Conservation (phyloP, 2,329 filamentous ascomycete species). For the Paecilomyces dactylethromorphus region DNA sequence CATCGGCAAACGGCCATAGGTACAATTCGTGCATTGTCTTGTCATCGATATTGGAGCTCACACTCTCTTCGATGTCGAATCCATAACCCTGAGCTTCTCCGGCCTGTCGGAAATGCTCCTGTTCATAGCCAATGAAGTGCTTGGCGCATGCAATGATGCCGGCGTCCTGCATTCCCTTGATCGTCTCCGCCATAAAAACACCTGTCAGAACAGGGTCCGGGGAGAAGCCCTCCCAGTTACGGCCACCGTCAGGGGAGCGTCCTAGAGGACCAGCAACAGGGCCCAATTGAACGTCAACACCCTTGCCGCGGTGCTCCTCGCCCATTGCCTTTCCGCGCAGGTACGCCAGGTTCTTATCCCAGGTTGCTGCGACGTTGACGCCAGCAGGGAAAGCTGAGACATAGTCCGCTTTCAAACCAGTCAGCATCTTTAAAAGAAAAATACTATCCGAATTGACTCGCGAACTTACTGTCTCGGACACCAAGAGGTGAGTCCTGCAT, state of each 20-base stretch:
- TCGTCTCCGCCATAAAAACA: conserved; percentile 62
- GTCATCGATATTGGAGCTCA: conserved; percentile 58
- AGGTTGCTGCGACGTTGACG: conserved; percentile 75
- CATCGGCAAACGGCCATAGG: conserved; percentile 63
- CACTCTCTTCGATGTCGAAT: conserved; percentile 55
- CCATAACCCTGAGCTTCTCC: conserved; percentile 54
- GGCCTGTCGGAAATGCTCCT: conserved; percentile 63
- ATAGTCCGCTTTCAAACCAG: conserved; percentile 55
- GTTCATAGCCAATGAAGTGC: conserved; percentile 69
- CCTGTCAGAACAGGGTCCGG: conserved; percentile 72
- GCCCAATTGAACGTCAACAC: conserved; percentile 66
- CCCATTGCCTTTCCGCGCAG: conserved; percentile 68
- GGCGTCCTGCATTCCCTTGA: conserved; percentile 73
- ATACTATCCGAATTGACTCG: not conserved
- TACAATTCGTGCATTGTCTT: conserved; percentile 59
- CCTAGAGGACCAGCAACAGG: conserved; percentile 71
- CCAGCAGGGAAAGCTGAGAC: conserved; percentile 75
- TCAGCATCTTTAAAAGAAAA: not conserved
- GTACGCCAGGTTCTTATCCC: conserved; percentile 65
- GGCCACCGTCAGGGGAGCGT: conserved; percentile 59
- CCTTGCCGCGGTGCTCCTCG: conserved; percentile 66
- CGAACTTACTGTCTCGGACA: conserved; percentile 55
- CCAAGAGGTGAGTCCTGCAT: conserved; percentile 82
- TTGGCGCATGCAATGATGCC: conserved; percentile 80
- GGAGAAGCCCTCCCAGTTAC: conserved; percentile 62